Evolutionary conservation across 768 basidiomycete genomes (phyloP).

Genomic region (Udeniomyces megalosporus): DNA sequence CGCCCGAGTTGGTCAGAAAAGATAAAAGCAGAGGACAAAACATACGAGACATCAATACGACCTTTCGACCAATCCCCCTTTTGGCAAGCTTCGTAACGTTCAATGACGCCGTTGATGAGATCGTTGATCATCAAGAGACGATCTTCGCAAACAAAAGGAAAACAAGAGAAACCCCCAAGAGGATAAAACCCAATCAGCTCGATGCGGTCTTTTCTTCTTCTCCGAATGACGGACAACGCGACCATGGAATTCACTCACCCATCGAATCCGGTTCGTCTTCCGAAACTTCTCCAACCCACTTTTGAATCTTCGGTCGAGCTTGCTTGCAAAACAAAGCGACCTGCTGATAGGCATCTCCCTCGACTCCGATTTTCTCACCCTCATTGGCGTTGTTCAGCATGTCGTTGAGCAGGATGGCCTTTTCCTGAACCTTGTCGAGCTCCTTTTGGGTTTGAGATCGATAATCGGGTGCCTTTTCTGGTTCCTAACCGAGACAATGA

Average conservation of each 20-base stretch:
- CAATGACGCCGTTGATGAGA: slow-evolving; percentile 82
- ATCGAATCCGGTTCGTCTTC: slow-evolving; percentile 76
- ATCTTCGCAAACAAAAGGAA: too few species aligned
- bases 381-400: slow-evolving; percentile 85
- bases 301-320: slow-evolving; percentile 87
- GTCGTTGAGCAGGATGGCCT: slow-evolving; percentile 89
- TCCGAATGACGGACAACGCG: background rate
- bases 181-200: background rate
- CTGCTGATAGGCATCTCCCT: slow-evolving; percentile 91
- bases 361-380: slow-evolving; percentile 56
- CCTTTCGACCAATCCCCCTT: slow-evolving; percentile 58
- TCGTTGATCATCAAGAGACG: slow-evolving; percentile 93
- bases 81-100: slow-evolving; percentile 84
- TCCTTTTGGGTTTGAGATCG: slow-evolving; percentile 74
- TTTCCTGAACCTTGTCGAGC: slow-evolving; percentile 82
- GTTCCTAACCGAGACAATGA: too few species aligned
- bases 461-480: slow-evolving; percentile 87
- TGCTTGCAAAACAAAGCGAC: slow-evolving; percentile 63
- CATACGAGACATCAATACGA: slow-evolving; percentile 31
- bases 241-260: slow-evolving; percentile 43
- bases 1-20: background rate
- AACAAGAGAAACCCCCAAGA: too few species aligned
- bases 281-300: slow-evolving; percentile 91
- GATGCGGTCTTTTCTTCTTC: background rate
- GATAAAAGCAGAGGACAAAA: background rate